Base-by-base conservation (phyloP, 768 basidiomycete genomes). In the Tulasnella sp. region DNA sequence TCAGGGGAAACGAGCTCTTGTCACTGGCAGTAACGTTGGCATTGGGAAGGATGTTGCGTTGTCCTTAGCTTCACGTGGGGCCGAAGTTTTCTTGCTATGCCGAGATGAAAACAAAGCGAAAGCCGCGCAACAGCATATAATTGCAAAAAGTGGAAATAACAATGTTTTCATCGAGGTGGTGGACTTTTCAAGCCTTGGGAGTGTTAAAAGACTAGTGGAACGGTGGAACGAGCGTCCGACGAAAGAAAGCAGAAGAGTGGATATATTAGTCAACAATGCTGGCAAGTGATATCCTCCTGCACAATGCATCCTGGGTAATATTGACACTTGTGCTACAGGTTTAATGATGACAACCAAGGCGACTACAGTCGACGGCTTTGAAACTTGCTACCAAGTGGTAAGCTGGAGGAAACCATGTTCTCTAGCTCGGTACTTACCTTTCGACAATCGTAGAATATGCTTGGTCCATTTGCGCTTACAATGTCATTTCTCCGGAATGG, bases 71-170 rank as follows among this genome's bases (percentile, higher is more conserved):
- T 22, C 37, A 13, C 48, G 43, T 10, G 37, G 37, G 13, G 48
- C 48, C 22, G 48, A 51, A 40, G 48, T 51, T 2, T 51, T 41
- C 20, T 27, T 51, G 28, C 28, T 51, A 12, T 51, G 48, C 33
- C 37, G 48, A n/a, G 32, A 24, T 27, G 37, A 51, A 29, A 29
- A 31, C 4, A 40, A 41, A 19, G 48, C 16, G 20, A 34, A 42
- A 1, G 37, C 10, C 16, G 48, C 48, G 25, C 20, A 25, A 20
- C 28, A n/a, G 10, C 25, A 51, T 27, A 41, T 51, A 24, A 20
- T 25, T 24, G 13, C 19, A 9, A 39, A 20, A 2, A 41, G 39
- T n/a, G 15, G 16, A 8, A 42, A 43, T 20, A 33, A 25, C 10
- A 27, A 40, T 15, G 37, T 51, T 3, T 42, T 43, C n/a, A 41